A percentile compares a stretch with the other conserved stretches of the same genome.
phyloP scores from a whole-genome alignment of 768 basidiomycete genomes.

The Mycena vitilis region DNA sequence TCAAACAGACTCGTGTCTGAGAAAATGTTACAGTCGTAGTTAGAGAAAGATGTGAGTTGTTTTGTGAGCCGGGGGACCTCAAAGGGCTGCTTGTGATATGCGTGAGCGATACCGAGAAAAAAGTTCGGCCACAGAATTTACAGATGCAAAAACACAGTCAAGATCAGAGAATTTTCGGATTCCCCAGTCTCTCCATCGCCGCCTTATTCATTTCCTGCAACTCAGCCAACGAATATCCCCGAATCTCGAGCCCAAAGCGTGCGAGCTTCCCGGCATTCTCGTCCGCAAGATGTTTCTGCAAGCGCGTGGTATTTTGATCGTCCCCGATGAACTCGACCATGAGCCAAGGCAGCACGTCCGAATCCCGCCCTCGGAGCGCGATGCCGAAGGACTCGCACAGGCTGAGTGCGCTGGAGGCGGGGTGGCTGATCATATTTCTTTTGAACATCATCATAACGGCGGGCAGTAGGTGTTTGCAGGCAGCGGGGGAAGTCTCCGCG shows the following conservation, averaged over 20 bases:
- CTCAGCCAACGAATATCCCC: conserved; percentile 11
- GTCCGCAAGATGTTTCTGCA: conserved; percentile 11
- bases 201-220: conserved; percentile 22
- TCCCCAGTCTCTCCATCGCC: conserved; percentile 30
- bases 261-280: conserved; percentile 9
- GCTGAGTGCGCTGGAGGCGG: neutral
- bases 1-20: no score
- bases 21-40: no score
- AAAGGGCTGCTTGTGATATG: no score
- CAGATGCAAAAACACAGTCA: no score
- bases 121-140: no score
- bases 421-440: conserved; percentile 15
- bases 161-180: conserved; percentile 27
- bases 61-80: no score
- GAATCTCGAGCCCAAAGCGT: conserved; percentile 15
- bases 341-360: conserved; percentile 18
- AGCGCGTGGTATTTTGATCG: neutral
- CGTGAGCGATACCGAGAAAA: no score
- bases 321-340: conserved; percentile 23
- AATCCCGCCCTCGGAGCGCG: neutral
- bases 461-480: conserved; percentile 33
- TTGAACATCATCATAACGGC: conserved; percentile 26
- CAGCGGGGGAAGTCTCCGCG: conserved; percentile 27
- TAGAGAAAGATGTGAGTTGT: no score
- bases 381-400: conserved; percentile 29